A percentile compares a stretch with the other conserved stretches of the same genome.
phyloP scores from a whole-genome alignment of 2,329 filamentous ascomycete species.

The Fusarium virguliforme region DNA sequence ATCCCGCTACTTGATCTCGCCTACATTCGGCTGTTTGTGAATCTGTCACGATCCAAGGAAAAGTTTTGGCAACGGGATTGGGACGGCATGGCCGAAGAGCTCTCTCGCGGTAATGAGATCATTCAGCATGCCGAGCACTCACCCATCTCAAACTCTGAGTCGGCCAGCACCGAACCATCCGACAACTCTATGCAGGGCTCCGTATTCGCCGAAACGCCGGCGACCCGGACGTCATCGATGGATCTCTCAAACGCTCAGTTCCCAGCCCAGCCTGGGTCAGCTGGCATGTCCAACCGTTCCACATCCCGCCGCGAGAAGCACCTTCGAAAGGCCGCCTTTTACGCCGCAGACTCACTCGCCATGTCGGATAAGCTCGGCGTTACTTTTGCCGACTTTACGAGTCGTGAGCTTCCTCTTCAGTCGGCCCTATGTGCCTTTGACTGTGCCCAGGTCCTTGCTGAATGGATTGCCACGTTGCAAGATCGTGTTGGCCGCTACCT shows the following conservation, averaged over 20 bases:
- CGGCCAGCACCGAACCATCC: conserved; percentile 61
- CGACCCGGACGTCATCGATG: conserved; percentile 66
- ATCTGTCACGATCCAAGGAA: conserved; percentile 92
- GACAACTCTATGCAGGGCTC: conserved; percentile 65
- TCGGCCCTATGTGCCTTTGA: conserved; percentile 94
- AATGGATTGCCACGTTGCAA: conserved; percentile 95
- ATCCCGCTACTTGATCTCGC: conserved; percentile 93
- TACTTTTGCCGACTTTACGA: conserved; percentile 87
- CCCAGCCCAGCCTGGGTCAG: conserved; percentile 47
- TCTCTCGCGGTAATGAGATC: conserved; percentile 83
- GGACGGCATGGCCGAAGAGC: conserved; percentile 90
- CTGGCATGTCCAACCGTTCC: conserved; percentile 56
- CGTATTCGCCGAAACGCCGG: conserved; percentile 67
- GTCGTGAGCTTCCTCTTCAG: conserved; percentile 89
- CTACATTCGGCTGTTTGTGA: conserved; percentile 93
- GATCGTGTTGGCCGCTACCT: conserved; percentile 93
- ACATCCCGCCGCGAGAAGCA: conserved; percentile 86
- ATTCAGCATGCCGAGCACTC: conserved; percentile 80
- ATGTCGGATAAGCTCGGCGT: conserved; percentile 91
- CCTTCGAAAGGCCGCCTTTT: conserved; percentile 93
- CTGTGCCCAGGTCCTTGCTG: conserved; percentile 92
- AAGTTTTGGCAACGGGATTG: conserved; percentile 96
- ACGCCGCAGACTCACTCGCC: conserved; percentile 90
- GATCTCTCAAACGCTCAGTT: conserved; percentile 63
- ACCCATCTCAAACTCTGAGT: conserved; percentile 66